phyloP scores from a whole-genome alignment of 169 alveolate species.

The Plasmodium knowlesi region DNA sequence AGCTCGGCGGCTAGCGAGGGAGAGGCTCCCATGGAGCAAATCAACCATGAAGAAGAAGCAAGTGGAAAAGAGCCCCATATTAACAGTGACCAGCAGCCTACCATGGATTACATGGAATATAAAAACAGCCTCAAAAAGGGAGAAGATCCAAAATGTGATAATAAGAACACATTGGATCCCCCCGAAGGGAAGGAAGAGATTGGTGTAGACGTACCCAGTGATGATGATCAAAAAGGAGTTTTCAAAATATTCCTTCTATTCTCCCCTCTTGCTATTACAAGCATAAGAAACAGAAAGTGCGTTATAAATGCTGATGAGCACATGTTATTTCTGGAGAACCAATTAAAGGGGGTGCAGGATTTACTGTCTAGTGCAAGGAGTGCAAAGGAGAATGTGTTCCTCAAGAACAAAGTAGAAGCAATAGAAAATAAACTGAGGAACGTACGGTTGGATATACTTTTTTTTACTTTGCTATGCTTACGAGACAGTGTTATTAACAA shows the following conservation, averaged over 20 bases:
- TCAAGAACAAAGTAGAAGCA: constrained; percentile 12
- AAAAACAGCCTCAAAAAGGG: not conserved
- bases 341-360: constrained; percentile 5
- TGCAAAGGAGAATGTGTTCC: constrained; percentile 6
- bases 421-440: constrained; percentile 41
- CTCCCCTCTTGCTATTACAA: constrained; percentile 60
- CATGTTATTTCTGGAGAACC: constrained; percentile 18
- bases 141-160: not conserved
- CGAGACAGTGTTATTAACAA: constrained; percentile 83
- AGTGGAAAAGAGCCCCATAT: not conserved
- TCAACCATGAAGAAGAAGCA: not conserved
- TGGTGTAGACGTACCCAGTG: not conserved
- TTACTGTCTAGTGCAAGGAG: not conserved
- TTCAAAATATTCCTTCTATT: constrained; percentile 29
- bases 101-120: constrained; percentile 31
- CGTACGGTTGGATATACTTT: constrained; percentile 70
- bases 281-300: constrained; percentile 41
- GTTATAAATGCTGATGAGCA: constrained; percentile 74
- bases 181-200: not conserved
- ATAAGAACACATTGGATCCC: not conserved
- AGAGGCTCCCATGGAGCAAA: not conserved
- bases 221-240: not conserved
- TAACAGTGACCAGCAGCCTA: not conserved
- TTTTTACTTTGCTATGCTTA: constrained; percentile 80
- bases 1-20: not conserved